Conservation (phyloP, 1,284 basidiomycete genomes). For the Paramarasmius palmivorus region DNA sequence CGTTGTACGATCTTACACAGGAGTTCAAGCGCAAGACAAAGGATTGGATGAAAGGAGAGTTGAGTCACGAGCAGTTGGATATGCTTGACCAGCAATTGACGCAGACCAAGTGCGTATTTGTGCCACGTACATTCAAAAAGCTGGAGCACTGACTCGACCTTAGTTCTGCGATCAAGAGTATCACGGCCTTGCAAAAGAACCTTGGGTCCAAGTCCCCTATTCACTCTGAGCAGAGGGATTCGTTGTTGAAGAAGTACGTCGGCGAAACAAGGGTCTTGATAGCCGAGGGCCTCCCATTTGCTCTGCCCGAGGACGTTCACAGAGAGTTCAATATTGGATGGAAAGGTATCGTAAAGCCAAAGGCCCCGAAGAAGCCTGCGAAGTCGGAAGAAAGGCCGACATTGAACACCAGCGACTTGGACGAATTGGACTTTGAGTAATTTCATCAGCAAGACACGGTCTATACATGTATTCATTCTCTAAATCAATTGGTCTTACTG, state of each 20-base stretch:
- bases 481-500: no score
- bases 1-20: conserved; percentile 27
- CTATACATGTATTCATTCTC: no score
- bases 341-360: conserved; percentile 9
- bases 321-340: conserved; percentile 11
- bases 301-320: background rate
- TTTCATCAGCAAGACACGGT: no score
- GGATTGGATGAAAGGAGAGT: conserved; percentile 28
- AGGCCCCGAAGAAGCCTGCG: background rate
- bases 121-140: background rate
- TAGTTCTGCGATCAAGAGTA: conserved; percentile 9
- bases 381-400: no score
- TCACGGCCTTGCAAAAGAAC: conserved; percentile 2
- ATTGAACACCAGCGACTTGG: conserved; percentile 10
- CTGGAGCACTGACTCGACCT: background rate
- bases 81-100: conserved; percentile 31
- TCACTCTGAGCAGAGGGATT: conserved; percentile 1
- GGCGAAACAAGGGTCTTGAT: conserved; percentile 2
- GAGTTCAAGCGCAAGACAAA: conserved; percentile 34
- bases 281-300: conserved; percentile 1
- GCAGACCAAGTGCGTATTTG: conserved; percentile 27
- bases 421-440: background rate
- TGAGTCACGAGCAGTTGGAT: conserved; percentile 28
- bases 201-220: conserved; percentile 6
- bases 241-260: background rate